Evolutionary conservation across 2,329 filamentous ascomycete genomes (phyloP).

Genomic region (Phyllosticta citribraziliensis): DNA sequence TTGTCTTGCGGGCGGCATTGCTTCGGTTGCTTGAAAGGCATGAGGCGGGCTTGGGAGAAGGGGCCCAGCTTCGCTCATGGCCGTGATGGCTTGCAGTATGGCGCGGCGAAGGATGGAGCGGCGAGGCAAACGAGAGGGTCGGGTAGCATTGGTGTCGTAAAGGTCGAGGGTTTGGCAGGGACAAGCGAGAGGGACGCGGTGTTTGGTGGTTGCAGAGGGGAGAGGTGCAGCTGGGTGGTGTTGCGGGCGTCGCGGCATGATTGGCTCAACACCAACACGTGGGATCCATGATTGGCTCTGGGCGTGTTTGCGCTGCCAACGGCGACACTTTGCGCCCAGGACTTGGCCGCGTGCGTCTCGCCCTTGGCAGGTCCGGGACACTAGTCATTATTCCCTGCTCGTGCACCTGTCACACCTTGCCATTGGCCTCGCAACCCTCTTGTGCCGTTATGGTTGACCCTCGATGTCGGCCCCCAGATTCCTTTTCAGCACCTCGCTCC

Average conservation of each 20-base stretch:
- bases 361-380: not conserved
- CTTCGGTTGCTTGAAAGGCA: not conserved
- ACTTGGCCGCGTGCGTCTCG: not conserved
- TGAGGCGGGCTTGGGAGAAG: not conserved
- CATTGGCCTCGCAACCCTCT: not conserved
- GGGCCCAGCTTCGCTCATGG: not conserved
- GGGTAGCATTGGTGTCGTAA: not conserved
- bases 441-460: not conserved
- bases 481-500: slow-evolving; percentile 5
- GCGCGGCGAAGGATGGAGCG: not conserved
- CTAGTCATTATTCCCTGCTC: slow-evolving; percentile 8
- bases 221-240: not conserved
- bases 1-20: not conserved
- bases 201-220: not conserved
- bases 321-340: not conserved
- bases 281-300: not conserved
- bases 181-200: not conserved
- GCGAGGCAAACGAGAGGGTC: not conserved
- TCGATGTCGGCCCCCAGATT: not conserved
- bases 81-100: not conserved
- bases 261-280: not conserved
- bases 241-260: not conserved
- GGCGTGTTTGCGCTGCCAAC: not conserved
- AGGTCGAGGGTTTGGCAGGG: not conserved
- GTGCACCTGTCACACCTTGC: not conserved